phyloP scores from a whole-genome alignment of 306 rosid species.

The Medicago arabica region DNA sequence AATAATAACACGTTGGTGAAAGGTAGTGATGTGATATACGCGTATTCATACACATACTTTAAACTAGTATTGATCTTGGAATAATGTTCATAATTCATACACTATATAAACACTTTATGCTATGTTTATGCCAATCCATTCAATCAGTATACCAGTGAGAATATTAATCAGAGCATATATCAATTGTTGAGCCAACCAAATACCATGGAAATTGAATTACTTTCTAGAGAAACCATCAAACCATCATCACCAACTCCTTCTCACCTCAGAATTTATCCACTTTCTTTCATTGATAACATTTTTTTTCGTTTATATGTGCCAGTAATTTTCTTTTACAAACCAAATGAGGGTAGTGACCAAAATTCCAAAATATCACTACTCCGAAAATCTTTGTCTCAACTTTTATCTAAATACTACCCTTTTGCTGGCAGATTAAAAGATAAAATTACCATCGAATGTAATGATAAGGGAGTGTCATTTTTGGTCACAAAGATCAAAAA shows the following conservation, averaged over 20 bases:
- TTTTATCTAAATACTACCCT: slow-evolving; percentile 56
- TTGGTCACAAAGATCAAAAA: slow-evolving; percentile 30
- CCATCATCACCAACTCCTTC: slow-evolving; percentile 59
- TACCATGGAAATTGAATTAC: slow-evolving; percentile 41
- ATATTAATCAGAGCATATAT: too few species aligned
- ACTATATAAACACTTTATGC: too few species aligned
- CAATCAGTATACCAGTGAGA: too few species aligned
- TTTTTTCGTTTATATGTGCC: slow-evolving; percentile 40
- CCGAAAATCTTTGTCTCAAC: slow-evolving; percentile 51
- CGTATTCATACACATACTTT: too few species aligned
- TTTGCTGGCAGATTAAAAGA: slow-evolving; percentile 56
- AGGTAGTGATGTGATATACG: too few species aligned
- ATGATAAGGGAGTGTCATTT: slow-evolving; percentile 62
- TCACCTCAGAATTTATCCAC: slow-evolving; percentile 32
- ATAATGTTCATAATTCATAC: too few species aligned
- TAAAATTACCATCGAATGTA: slow-evolving; percentile 49
- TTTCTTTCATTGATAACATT: slow-evolving; percentile 52
- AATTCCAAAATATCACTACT: slow-evolving; percentile 35
- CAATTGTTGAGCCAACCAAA: too few species aligned
- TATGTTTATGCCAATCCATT: too few species aligned
- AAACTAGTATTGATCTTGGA: too few species aligned
- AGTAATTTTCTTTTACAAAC: slow-evolving; percentile 51
- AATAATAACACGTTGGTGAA: too few species aligned
- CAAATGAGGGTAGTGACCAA: neutral
- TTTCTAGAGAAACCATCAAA: slow-evolving; percentile 57